Base-by-base conservation (phyloP, 2,329 filamentous ascomycete genomes). In the Myriosclerotinia duriaeana region DNA sequence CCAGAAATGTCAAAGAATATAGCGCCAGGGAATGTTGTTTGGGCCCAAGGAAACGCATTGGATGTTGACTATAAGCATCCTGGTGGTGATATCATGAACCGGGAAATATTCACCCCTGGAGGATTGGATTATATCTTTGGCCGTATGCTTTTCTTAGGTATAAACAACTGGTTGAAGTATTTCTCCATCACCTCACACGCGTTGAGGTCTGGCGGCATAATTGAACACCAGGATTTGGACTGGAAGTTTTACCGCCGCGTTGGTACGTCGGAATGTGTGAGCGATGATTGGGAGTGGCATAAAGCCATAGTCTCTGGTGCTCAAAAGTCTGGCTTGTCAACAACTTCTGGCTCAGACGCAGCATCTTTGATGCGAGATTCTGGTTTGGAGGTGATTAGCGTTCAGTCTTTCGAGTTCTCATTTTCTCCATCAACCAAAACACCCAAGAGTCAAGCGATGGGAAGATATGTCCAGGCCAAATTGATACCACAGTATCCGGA, bases 201-300 rank as follows among this genome's bases (percentile, higher is more conserved):
- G 2, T 44, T 65, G 44, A 59, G 20, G 7, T 65, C 63, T 36
- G 54, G 63, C 44, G 63, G 36, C 3, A 59, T 53, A 7, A 65
- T 65, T 44, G 63, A 65, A n/a, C 63, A 65, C n/a, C 54, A 65
- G 46, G 63, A 65, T 42, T 34, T 65, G n/a, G 63, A 65, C 15
- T 65, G 54, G 63, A 60, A 65, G 36, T 65, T 65, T 22, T 65
- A 65, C 30, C 54, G 63, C 30, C 54, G 63, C 15, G 63, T n/a
- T 40, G 63, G 54, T 17, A 60, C 63, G 3, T 44, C 36, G 42
- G 54, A 52, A 9, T 65, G 46, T 11, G 34, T 60, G 22, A 65
- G 54, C 8, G 36, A 65, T 40, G 30, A 53, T 17, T 65, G 54
- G 54, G 54, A 65, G 14, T 65, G 54, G 64, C 64, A 61, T 22